Conservation (phyloP, 208 protist species). For the Tritrichomonas musculus region DNA sequence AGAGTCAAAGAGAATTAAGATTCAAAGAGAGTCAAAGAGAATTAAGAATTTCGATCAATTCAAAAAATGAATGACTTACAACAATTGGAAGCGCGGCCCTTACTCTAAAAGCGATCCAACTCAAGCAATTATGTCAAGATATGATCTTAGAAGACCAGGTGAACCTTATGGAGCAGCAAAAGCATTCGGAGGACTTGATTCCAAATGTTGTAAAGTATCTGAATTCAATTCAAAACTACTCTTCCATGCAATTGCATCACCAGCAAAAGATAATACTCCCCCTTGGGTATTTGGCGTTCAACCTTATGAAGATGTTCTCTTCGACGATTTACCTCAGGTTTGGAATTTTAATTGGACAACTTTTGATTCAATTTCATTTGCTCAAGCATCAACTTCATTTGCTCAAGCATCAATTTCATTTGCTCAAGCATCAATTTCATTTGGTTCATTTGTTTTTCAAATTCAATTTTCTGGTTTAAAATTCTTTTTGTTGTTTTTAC, state of each 20-base stretch:
- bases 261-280: neutral
- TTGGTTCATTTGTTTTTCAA: too few relatives aligned
- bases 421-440: too few relatives aligned
- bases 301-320: neutral
- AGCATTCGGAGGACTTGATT: neutral
- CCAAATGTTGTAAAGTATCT: neutral
- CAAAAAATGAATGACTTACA: neutral
- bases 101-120: neutral
- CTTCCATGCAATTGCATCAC: neutral
- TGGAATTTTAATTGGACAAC: neutral
- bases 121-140: neutral
- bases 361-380: neutral
- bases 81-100: neutral
- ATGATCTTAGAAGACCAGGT: neutral
- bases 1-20: too few relatives aligned
- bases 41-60: neutral
- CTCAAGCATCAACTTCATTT: too few relatives aligned
- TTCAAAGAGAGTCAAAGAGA: neutral
- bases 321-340: neutral
- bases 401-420: too few relatives aligned
- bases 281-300: neutral
- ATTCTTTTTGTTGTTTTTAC: too few relatives aligned
- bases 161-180: neutral
- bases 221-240: neutral
- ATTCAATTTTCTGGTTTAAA: too few relatives aligned